phyloP scores from a whole-genome alignment of 345 rosid genomes.

The Sonneratia caseolaris region DNA sequence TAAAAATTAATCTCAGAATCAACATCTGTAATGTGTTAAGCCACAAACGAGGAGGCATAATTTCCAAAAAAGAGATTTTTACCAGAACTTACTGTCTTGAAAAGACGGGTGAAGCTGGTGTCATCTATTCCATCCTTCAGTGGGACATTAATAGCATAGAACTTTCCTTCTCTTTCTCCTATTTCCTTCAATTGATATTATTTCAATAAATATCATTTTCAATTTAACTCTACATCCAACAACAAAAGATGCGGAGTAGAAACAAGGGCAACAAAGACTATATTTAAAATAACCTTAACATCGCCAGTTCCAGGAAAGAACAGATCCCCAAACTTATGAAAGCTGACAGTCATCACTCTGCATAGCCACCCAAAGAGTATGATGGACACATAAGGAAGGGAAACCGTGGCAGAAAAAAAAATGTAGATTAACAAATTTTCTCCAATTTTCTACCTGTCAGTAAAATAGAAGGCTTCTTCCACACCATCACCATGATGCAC shows the following conservation, averaged over 20 bases:
- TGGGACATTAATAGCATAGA: constrained; percentile 93
- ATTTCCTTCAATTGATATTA: constrained; percentile 52
- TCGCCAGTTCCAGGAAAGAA: constrained; percentile 99
- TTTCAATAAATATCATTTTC: constrained; percentile 13
- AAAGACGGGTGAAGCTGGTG: constrained; percentile 81
- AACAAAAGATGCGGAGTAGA: not conserved
- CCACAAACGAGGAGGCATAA: constrained; percentile 4
- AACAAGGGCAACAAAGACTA: not conserved
- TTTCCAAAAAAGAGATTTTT: constrained; percentile 2
- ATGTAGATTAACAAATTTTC: not conserved
- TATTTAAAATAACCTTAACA: constrained; percentile 56
- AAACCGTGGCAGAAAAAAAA: not conserved
- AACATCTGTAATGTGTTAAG: not conserved
- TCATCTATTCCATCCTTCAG: constrained; percentile 97
- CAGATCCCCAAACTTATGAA: constrained; percentile 90
- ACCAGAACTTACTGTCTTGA: constrained; percentile 62
- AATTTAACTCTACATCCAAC: constrained; percentile 4
- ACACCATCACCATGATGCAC: constrained; percentile 99
- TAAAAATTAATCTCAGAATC: constrained; percentile 13
- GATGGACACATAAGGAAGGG: constrained; percentile 9
- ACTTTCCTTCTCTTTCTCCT: constrained; percentile 96
- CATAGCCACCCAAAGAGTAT: constrained; percentile 13
- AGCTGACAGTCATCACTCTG: constrained; percentile 99
- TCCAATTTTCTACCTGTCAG: constrained; percentile 55
- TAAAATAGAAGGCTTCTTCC: constrained; percentile 96